A percentile compares a stretch with the other conserved stretches of the same genome.
phyloP scores from a whole-genome alignment of 441 rosid genomes.

The Populus trichocarpa region DNA sequence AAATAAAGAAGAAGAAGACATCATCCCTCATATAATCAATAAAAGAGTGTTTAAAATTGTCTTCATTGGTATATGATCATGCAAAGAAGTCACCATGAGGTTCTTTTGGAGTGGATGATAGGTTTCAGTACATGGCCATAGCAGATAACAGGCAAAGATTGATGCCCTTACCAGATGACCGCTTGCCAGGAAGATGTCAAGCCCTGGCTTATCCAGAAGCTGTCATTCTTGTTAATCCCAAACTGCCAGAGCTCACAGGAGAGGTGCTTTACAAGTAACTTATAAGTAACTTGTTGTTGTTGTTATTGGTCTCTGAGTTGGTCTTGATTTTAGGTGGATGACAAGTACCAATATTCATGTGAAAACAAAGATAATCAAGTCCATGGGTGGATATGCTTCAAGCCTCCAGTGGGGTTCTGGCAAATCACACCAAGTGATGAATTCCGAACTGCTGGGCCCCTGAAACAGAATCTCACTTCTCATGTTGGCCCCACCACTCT shows the following conservation, averaged over 20 bases:
- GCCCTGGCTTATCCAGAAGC: slow-evolving; percentile 75
- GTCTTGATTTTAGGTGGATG: slow-evolving; percentile 58
- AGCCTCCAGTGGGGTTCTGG: slow-evolving; percentile 74
- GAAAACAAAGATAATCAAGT: slow-evolving; percentile 70
- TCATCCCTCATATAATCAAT: not conserved
- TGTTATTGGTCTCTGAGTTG: not conserved
- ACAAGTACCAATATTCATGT: slow-evolving; percentile 87
- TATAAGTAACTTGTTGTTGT: not conserved
- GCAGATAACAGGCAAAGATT: slow-evolving; percentile 73
- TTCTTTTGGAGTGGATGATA: slow-evolving; percentile 18
- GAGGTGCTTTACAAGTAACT: slow-evolving; percentile 45
- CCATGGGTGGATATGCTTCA: slow-evolving; percentile 81
- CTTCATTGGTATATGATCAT: not conserved
- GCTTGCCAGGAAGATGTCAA: slow-evolving; percentile 57
- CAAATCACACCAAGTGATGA: slow-evolving; percentile 92
- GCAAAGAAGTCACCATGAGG: not conserved
- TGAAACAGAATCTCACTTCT: slow-evolving; percentile 88
- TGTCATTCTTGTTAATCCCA: slow-evolving; percentile 65
- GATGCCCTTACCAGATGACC: slow-evolving; percentile 90
- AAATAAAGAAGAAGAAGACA: not conserved
- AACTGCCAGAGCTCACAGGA: slow-evolving; percentile 70
- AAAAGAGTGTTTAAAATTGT: not conserved
- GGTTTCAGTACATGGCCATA: slow-evolving; percentile 86
- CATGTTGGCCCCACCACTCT: slow-evolving; percentile 91
- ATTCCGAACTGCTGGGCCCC: slow-evolving; percentile 82